Evolutionary conservation across 176 grass and related monocot species (phyloP), one percentile per base, ranked within the genome.

Genomic region (Poa annua): DNA sequence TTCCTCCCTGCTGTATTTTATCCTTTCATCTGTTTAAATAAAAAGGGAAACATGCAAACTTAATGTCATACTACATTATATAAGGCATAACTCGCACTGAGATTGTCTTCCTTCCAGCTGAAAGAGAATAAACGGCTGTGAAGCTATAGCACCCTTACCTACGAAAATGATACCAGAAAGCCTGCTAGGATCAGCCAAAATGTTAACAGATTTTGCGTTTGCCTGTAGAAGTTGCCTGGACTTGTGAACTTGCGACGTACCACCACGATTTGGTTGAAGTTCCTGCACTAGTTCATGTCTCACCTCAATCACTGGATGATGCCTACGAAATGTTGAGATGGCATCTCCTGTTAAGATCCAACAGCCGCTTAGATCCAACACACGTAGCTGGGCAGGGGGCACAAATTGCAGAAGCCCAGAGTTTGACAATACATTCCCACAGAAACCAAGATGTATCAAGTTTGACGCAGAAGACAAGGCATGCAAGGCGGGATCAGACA

Each of bases 351-450:
- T 87, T 88, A 93, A 88, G 74, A 95, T 86, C 96, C 96, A 98
- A 53, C 89, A 98, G 69, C 86, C 89, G 7, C 87, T 88, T 80
- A 98, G 85, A 93, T 95, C 91, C 75, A 98, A 74, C 21, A 89
- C 56, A 67, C 66, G 19, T 35, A 98, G 89, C 29, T 57, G 82
- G 20, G 70, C 12, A 53, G 87, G 90, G 76, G 90, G 93, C 24
- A 82, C 72, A 85, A 81, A 95, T 65, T 85, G 50, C n/a, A 90
- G 66, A 83, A 98, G 88, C 34, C 89, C 96, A 61, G 83, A 88
- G 77, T 72, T 88, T 20, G 93, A 88, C 71, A 98, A 73, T 86
- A 95, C 85, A 90, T 90, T 89, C 84, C 87, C 89, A 62, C 88
- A 72, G 80, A 93, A 95, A 52, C 91, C 96, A 73, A 98, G 89